Evolutionary conservation across 2,329 filamentous ascomycete genomes (phyloP).

Genomic region (Cordyceps javanica): DNA sequence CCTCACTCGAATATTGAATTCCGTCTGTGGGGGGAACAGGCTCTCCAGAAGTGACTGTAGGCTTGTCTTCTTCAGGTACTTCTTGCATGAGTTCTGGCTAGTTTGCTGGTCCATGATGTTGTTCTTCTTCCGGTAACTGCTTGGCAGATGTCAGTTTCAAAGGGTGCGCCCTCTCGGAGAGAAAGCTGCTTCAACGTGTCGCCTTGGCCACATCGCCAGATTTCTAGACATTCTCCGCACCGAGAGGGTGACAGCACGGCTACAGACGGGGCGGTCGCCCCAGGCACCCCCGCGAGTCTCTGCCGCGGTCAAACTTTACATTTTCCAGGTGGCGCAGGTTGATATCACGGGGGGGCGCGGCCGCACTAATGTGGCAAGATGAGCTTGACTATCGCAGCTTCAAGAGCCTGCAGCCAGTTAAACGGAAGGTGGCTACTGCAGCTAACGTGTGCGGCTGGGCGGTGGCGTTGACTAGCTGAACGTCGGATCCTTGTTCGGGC

Average conservation of each 20-base stretch:
- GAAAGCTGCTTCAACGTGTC: not conserved
- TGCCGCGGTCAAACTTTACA: not conserved
- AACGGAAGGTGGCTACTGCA: not conserved
- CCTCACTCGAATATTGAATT: constrained; percentile 25
- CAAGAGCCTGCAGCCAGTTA: not conserved
- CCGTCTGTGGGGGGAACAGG: constrained; percentile 21
- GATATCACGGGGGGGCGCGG: no score
- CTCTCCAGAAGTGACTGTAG: constrained; percentile 21
- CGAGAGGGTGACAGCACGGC: not conserved
- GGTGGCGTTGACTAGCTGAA: constrained; percentile 5
- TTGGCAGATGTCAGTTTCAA: not conserved
- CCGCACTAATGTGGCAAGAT: not conserved
- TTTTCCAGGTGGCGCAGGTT: not conserved
- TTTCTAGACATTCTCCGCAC: not conserved
- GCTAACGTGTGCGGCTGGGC: not conserved
- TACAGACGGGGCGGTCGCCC: not conserved
- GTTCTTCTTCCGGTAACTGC: not conserved
- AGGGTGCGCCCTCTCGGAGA: not conserved
- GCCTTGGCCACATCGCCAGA: not conserved
- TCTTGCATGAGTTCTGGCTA: constrained; percentile 20
- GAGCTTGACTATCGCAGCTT: not conserved
- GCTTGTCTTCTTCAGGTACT: constrained; percentile 22
- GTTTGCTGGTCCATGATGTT: constrained; percentile 8
- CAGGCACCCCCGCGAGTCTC: not conserved
- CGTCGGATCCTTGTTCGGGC: not conserved